These are phyloP conservation scores for Talaromyces rugulosus DNA, from an alignment of 2,329 filamentous ascomycete genomes.

Conservation along the genomic window DNA sequence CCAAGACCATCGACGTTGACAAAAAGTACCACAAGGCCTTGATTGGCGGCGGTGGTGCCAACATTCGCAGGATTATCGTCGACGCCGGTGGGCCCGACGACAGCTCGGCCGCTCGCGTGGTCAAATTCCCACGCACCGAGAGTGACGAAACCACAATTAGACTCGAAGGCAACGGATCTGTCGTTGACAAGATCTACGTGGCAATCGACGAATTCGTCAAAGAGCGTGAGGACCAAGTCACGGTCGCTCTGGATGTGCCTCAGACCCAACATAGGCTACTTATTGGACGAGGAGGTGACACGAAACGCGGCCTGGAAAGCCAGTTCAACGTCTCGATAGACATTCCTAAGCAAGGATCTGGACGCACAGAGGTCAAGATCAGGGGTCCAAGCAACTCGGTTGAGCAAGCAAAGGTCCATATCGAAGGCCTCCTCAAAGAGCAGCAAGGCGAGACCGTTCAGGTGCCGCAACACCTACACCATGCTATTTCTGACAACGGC, in stretches of 20 bases:
- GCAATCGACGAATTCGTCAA: conserved; percentile 76
- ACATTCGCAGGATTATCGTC: conserved; percentile 79
- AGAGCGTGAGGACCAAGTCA: conserved; percentile 79
- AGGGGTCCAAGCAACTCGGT: conserved; percentile 74
- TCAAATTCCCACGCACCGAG: conserved; percentile 91
- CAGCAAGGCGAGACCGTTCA: conserved; percentile 84
- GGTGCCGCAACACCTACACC: conserved; percentile 77
- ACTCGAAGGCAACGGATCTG: conserved; percentile 74
- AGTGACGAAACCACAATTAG: conserved; percentile 78
- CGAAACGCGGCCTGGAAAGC: conserved; percentile 76
- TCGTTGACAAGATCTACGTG: conserved; percentile 85
- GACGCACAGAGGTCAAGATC: conserved; percentile 80
- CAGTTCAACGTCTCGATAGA: conserved; percentile 85
- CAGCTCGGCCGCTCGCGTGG: conserved; percentile 77
- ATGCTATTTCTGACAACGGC: conserved; percentile 75
- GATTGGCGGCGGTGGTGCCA: conserved; percentile 81
- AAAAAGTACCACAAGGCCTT: conserved; percentile 83
- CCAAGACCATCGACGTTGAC: conserved; percentile 81
- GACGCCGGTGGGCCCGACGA: conserved; percentile 88
- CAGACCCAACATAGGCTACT: conserved; percentile 85
- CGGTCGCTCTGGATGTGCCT: conserved; percentile 74
- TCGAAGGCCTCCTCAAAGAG: conserved; percentile 70
- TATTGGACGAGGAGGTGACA: conserved; percentile 88
- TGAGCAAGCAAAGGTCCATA: conserved; percentile 80
- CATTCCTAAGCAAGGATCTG: conserved; percentile 83